Evolutionary conservation across 495 filamentous ascomycete species (phyloP).

Genomic region (Penicillium argentinense): DNA sequence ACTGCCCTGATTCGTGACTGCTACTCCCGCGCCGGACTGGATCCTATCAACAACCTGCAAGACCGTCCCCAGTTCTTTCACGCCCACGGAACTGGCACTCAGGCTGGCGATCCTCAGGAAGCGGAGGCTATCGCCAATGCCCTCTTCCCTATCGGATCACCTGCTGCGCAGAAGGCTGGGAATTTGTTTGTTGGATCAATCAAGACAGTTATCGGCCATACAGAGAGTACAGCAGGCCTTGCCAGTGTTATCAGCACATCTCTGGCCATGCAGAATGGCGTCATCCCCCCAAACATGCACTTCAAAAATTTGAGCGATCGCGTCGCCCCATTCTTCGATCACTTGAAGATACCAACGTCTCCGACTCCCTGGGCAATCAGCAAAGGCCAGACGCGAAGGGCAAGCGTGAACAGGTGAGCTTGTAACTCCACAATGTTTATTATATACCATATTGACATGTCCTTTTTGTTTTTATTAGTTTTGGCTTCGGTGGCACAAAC

Average conservation of each 20-base stretch:
- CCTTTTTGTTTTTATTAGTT: constrained; percentile 25
- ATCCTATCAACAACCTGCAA: constrained; percentile 2
- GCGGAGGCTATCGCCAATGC: constrained; percentile 41
- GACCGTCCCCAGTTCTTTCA: constrained; percentile 18
- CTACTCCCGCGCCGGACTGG: constrained; percentile 25
- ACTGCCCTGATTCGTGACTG: constrained; percentile 20
- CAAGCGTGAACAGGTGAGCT: constrained; percentile 30
- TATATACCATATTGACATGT: too few relatives aligned
- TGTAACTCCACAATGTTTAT: too few relatives aligned
- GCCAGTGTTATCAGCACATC: constrained; percentile 41
- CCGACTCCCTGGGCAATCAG: neutral
- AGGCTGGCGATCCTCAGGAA: constrained; percentile 54
- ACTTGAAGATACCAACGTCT: neutral
- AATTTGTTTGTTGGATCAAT: constrained; percentile 28
- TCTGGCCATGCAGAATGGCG: constrained; percentile 29
- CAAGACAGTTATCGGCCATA: constrained; percentile 42
- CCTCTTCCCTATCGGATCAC: constrained; percentile 1
- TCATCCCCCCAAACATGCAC: constrained; percentile 31
- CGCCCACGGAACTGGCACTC: constrained; percentile 51
- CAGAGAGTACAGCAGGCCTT: constrained; percentile 35
- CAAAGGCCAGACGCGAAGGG: constrained; percentile 42
- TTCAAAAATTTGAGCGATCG: constrained; percentile 33
- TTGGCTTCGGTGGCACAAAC: constrained; percentile 65
- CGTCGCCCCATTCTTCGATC: neutral
- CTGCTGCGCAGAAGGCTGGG: neutral